Conservation (phyloP, 805 yeast genomes). For the Saccharomycopsis capsularis region DNA sequence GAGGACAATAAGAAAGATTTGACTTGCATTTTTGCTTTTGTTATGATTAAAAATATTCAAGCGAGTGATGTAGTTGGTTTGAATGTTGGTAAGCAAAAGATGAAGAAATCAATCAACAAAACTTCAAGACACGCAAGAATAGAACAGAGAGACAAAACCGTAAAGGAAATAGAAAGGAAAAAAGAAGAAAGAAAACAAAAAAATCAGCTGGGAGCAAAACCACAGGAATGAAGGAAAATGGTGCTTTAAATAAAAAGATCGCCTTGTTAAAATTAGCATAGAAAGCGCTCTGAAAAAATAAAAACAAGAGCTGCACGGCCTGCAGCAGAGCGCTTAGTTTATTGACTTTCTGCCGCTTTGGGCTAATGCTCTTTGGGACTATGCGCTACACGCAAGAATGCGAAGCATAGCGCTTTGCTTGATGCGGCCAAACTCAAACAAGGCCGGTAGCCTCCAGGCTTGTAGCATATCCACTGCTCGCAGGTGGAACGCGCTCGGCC, state of each 20-base stretch:
- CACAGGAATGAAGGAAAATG: neutral
- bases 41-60: neutral
- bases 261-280: neutral
- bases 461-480: too few species aligned
- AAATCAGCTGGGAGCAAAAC: neutral
- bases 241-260: neutral
- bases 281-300: neutral
- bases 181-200: neutral
- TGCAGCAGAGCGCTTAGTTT: neutral
- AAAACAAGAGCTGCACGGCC: neutral
- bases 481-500: too few species aligned
- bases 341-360: conserved; percentile 2
- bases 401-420: neutral
- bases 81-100: neutral
- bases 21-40: conserved; percentile 14
- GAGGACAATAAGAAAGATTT: conserved; percentile 16
- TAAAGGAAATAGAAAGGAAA: neutral
- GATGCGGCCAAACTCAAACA: neutral
- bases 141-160: neutral
- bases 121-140: too few species aligned
- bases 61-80: neutral
- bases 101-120: neutral
- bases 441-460: neutral
- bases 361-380: too few species aligned
- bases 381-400: neutral